These are phyloP conservation scores for Pichia paraexigua DNA, from an alignment of 805 yeast genomes.

Conservation along the genomic window DNA sequence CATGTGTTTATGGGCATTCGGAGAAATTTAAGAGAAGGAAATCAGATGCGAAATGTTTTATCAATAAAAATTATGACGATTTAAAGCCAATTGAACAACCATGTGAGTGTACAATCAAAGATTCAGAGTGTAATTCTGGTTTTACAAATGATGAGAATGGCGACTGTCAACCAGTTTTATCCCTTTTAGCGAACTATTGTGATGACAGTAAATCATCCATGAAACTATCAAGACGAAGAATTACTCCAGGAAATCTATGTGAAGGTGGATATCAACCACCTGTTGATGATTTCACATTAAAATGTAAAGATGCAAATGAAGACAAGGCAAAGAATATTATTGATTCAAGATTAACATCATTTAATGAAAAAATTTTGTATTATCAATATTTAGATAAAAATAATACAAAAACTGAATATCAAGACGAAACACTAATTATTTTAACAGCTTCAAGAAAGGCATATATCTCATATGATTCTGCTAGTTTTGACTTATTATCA, in stretches of 20 bases:
- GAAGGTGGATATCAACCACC: constrained; percentile 17
- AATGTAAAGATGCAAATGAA: constrained; percentile 29
- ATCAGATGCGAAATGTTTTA: constrained; percentile 55
- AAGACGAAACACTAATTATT: constrained; percentile 60
- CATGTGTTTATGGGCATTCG: constrained; percentile 63
- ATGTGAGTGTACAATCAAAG: constrained; percentile 58
- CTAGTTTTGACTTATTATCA: constrained; percentile 32
- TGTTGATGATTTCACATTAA: constrained; percentile 23
- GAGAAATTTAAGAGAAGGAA: constrained; percentile 61
- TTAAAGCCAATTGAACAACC: constrained; percentile 39
- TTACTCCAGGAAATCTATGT: constrained; percentile 25
- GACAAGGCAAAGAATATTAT: constrained; percentile 25
- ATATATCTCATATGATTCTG: constrained; percentile 67
- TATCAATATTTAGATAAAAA: constrained; percentile 58
- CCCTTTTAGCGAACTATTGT: constrained; percentile 18
- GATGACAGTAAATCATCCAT: constrained; percentile 11
- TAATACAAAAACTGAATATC: constrained; percentile 26
- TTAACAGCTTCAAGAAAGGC: constrained; percentile 44
- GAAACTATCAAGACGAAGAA: constrained; percentile 19
- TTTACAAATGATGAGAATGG: constrained; percentile 31
- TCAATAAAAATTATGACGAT: constrained; percentile 39
- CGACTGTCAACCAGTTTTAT: constrained; percentile 37
- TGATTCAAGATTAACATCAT: constrained; percentile 30
- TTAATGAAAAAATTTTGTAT: constrained; percentile 46
- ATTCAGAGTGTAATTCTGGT: constrained; percentile 63